phyloP scores from a whole-genome alignment of 2,329 filamentous ascomycete species.

The Cladophialophora bantiana region DNA sequence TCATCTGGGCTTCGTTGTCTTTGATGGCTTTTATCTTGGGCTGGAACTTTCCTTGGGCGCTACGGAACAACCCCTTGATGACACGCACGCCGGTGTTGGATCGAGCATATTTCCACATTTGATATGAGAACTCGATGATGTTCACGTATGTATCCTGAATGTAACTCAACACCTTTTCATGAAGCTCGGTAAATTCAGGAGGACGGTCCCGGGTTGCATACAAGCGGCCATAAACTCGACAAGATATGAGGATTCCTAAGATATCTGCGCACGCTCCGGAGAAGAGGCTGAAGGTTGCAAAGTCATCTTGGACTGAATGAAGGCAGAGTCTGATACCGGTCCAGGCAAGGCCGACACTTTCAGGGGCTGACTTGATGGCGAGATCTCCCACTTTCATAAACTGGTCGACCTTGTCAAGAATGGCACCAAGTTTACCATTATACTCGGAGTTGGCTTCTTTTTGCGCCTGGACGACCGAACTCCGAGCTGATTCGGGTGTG shows the following conservation, averaged over 20 bases:
- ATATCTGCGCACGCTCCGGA: background rate
- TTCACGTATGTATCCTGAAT: background rate
- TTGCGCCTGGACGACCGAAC: background rate
- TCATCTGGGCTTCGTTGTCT: constrained; percentile 4
- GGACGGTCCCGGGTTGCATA: background rate
- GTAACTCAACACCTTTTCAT: constrained; percentile 1
- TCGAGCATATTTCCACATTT: constrained; percentile 6
- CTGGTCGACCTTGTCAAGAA: constrained; percentile 6
- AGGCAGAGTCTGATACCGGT: constrained; percentile 7
- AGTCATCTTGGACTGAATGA: background rate
- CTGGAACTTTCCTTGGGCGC: background rate
- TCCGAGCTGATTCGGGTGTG: background rate
- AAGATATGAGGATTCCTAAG: background rate
- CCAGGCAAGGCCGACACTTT: constrained; percentile 4
- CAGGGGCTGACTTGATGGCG: constrained; percentile 1
- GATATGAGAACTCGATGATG: constrained; percentile 8
- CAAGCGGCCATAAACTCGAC: background rate
- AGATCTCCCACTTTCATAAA: constrained; percentile 10
- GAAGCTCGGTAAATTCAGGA: constrained; percentile 4
- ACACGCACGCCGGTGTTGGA: background rate
- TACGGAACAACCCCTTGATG: constrained; percentile 5
- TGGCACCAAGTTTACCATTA: background rate
- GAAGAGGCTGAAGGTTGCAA: constrained; percentile 5
- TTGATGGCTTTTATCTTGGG: constrained; percentile 3
- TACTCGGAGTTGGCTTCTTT: constrained; percentile 5